phyloP scores from a whole-genome alignment of 257 asterid genomes.

The Schizonepeta tenuifolia region DNA sequence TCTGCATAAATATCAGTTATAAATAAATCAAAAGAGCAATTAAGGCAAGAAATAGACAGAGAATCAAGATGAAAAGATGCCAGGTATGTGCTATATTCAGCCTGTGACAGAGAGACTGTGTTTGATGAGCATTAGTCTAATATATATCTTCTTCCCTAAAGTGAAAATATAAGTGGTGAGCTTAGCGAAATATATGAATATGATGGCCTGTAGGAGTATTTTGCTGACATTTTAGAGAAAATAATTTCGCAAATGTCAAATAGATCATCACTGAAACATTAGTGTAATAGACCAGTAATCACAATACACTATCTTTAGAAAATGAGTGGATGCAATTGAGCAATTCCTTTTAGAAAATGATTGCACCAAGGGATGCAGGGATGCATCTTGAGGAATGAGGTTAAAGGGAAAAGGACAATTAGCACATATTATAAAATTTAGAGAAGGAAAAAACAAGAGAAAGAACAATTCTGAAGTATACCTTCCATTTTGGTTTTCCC shows the following conservation, averaged over 20 bases:
- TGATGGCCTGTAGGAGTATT: not conserved
- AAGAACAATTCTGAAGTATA: slow-evolving; percentile 41
- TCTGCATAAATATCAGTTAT: slow-evolving; percentile 52
- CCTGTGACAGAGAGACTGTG: slow-evolving; percentile 13
- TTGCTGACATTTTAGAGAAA: not conserved
- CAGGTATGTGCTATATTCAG: not conserved
- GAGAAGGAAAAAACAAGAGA: slow-evolving; percentile 17
- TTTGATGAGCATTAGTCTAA: slow-evolving; percentile 16
- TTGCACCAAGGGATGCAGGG: slow-evolving; percentile 15
- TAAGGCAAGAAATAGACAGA: not conserved
- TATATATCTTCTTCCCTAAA: slow-evolving; percentile 21
- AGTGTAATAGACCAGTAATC: slow-evolving; percentile 24
- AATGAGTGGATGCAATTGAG: slow-evolving; percentile 9
- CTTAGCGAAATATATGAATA: slow-evolving; percentile 9
- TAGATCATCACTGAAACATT: not conserved
- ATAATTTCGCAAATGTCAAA: not conserved
- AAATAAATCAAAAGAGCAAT: slow-evolving; percentile 30
- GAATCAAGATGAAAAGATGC: not conserved
- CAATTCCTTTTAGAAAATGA: slow-evolving; percentile 16
- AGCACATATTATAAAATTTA: slow-evolving; percentile 26
- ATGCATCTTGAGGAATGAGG: not conserved
- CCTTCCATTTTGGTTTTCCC: slow-evolving; percentile 99
- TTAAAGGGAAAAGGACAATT: slow-evolving; percentile 21
- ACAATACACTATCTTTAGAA: slow-evolving; percentile 26
- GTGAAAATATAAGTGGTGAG: not conserved